Evolutionary conservation across 2,329 filamentous ascomycete genomes (phyloP), one percentile per base, ranked within the genome.

Genomic region (Trichoderma asperellum): DNA sequence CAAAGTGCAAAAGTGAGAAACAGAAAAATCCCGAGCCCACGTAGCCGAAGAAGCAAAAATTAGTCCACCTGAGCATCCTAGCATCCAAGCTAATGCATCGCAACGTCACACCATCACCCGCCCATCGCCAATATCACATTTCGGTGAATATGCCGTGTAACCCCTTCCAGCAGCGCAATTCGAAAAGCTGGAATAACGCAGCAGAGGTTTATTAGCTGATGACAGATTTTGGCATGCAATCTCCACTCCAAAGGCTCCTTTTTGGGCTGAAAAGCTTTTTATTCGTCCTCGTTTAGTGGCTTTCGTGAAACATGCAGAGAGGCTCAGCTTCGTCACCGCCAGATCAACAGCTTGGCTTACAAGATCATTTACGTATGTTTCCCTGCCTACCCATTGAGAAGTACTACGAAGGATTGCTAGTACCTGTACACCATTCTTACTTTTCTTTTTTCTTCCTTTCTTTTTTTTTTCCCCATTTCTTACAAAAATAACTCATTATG

Each of bases 61-160:
- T 7, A 35, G 24, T 29, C 27, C 27, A n/a, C n/a, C 14, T 40
- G n/a, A 16, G 55, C 29, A 32, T 18, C 53, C 29, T 55, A 18
- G 32, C 11, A 24, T 14, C 14, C 21, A 21, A 18, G 57, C 56
- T 68, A 68, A 68, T 68, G 65, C 65, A 68, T 14, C 43, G 24
- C 56, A 37, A 55, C 43, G 27, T 58, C 52, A 29, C 37, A 67
- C 55, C 37, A 67, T 67, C 63, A 67, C 63, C 49, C 37, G 34
- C n/a, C 24, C 34, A 29, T 64, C 27, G 34, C 55, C 63, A 61
- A 61, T 61, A 47, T 68, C 65, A 68, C 65, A 60, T 61, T 47
- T 60, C 65, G 65, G 65, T 68, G 57, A 61, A 21, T 49, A 68
- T 61, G 65, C 49, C 34, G 65, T 68, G 65, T 37, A n/a, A 68